phyloP scores from a whole-genome alignment of 202 grass and related monocot species.

The Panicum virgatum region DNA sequence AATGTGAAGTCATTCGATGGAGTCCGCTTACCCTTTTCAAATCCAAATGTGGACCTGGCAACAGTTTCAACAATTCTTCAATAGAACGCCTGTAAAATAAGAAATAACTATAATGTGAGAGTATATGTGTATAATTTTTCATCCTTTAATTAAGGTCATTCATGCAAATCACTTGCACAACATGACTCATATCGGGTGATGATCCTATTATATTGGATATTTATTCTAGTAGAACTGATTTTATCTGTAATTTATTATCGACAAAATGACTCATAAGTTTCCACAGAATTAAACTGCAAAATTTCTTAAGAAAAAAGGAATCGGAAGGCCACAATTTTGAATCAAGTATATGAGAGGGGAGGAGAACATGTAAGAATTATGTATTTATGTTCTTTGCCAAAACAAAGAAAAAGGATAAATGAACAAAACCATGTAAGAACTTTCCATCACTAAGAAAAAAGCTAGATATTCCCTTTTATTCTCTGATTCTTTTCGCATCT shows the following conservation, averaged over 20 bases:
- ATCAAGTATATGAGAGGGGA: not conserved
- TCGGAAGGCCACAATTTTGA: not conserved
- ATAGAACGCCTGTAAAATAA: conserved; percentile 81
- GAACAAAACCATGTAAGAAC: not conserved
- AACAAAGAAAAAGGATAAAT: not conserved
- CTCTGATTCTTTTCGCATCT: not conserved
- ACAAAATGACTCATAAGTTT: not conserved
- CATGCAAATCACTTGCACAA: conserved; percentile 2
- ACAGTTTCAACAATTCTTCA: conserved; percentile 83
- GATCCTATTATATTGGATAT: not conserved
- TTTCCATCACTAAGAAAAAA: not conserved
- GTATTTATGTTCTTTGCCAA: not conserved
- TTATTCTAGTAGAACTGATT: not conserved
- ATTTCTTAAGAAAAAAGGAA: not conserved
- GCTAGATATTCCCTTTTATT: not conserved
- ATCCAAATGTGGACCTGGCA: conserved; percentile 93
- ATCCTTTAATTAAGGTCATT: not conserved
- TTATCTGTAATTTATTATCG: not conserved
- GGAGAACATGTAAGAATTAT: not conserved
- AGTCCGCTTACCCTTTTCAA: conserved; percentile 72
- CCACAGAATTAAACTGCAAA: not conserved
- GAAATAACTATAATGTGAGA: conserved; percentile 11
- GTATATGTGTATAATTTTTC: not conserved
- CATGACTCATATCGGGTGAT: not conserved
- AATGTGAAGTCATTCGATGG: not conserved